A percentile compares a stretch with the other conserved stretches of the same genome.
These are phyloP conservation scores for Pseudogymnoascus sp. DNA, from an alignment of 2,329 filamentous ascomycete genomes.

Conservation along the genomic window DNA sequence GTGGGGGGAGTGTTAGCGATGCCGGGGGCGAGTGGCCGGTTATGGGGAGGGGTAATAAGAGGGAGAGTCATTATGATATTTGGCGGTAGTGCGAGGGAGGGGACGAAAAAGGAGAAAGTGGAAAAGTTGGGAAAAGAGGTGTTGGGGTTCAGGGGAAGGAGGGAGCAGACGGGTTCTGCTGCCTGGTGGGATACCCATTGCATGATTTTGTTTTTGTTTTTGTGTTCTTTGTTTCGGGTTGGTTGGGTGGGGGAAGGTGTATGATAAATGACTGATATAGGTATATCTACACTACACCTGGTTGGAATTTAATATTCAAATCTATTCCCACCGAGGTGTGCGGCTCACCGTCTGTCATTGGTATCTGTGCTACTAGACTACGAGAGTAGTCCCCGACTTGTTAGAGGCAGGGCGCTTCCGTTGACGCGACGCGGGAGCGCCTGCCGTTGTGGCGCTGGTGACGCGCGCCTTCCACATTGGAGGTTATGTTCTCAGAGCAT, in stretches of 20 bases:
- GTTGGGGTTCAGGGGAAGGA: background rate
- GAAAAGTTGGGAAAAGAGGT: background rate
- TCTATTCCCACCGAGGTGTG: background rate
- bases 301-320: background rate
- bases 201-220: background rate
- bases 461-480: no score
- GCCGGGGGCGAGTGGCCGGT: background rate
- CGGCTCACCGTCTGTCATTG: background rate
- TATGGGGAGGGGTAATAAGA: slow-evolving; percentile 9
- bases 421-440: no score
- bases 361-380: background rate
- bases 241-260: no score
- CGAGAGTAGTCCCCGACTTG: background rate
- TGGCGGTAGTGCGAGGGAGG: slow-evolving; percentile 17
- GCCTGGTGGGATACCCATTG: background rate
- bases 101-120: background rate
- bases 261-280: no score
- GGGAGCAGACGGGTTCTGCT: background rate
- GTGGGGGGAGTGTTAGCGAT: background rate
- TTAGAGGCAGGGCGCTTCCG: background rate
- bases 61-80: slow-evolving; percentile 24
- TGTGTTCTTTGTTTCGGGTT: background rate
- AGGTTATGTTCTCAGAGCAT: no score
- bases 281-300: no score
- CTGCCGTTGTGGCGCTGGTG: no score